Evolutionary conservation across 2,329 filamentous ascomycete species (phyloP).

Genomic region (Graphilbum fragrans): DNA sequence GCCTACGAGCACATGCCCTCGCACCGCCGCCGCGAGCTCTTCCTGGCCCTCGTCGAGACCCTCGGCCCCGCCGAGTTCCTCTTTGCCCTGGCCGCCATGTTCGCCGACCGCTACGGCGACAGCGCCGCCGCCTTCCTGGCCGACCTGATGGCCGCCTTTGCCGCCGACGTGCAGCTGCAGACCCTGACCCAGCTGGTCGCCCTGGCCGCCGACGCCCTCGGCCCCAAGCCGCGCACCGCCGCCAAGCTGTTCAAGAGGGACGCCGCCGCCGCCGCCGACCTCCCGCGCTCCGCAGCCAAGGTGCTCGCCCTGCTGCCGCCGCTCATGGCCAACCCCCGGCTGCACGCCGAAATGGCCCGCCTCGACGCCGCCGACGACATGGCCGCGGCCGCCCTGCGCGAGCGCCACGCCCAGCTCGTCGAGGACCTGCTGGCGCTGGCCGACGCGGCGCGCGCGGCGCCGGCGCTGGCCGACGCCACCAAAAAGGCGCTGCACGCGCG

Average conservation of each 20-base stretch:
- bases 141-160: slow-evolving; percentile 61
- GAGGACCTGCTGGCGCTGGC: slow-evolving; percentile 55
- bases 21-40: slow-evolving; percentile 72
- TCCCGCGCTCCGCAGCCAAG: slow-evolving; percentile 37
- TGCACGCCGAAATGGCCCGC: slow-evolving; percentile 42
- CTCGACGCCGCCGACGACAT: slow-evolving; percentile 53
- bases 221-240: slow-evolving; percentile 62
- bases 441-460: slow-evolving; percentile 44
- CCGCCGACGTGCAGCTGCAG: slow-evolving; percentile 62
- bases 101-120: slow-evolving; percentile 79
- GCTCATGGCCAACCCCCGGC: slow-evolving; percentile 44
- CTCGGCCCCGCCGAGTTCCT: slow-evolving; percentile 79
- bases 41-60: slow-evolving; percentile 73
- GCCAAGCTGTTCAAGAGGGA: slow-evolving; percentile 52
- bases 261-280: slow-evolving; percentile 25
- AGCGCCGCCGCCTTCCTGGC: slow-evolving; percentile 63
- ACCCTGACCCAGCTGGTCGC: slow-evolving; percentile 67
- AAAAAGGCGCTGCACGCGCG: slow-evolving; percentile 42
- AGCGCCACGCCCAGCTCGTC: slow-evolving; percentile 56
- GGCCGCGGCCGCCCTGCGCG: slow-evolving; percentile 52
- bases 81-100: slow-evolving; percentile 76
- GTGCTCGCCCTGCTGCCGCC: slow-evolving; percentile 45
- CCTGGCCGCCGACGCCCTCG: slow-evolving; percentile 63
- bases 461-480: no score
- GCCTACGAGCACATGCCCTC: slow-evolving; percentile 93